Evolutionary conservation across 768 basidiomycete species (phyloP).

Genomic region (Mycena pura): DNA sequence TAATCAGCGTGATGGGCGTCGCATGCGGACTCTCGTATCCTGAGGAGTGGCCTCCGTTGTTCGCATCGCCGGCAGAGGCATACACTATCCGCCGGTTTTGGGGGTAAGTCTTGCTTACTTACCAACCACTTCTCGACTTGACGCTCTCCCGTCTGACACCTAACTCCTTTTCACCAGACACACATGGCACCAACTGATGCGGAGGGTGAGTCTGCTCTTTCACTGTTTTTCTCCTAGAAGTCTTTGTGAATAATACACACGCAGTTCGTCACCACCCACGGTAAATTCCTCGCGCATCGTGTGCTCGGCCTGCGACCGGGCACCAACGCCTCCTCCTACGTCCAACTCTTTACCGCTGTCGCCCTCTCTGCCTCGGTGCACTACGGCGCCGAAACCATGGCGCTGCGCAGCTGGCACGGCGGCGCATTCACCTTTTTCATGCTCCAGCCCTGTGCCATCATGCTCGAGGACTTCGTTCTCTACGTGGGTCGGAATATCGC

Average conservation of each 20-base stretch:
- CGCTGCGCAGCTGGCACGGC: conserved; percentile 11
- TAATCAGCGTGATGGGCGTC: conserved; percentile 26
- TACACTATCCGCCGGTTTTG: conserved; percentile 48
- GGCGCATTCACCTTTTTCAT: conserved; percentile 13
- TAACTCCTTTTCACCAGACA: too few species aligned
- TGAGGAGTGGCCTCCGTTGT: conserved; percentile 47
- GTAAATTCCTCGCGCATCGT: conserved; percentile 30
- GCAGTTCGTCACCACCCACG: conserved; percentile 37
- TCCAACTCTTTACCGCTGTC: conserved; percentile 44
- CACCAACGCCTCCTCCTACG: conserved; percentile 32
- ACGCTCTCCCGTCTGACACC: too few species aligned
- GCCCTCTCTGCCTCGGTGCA: conserved; percentile 43
- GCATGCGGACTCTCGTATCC: conserved; percentile 37
- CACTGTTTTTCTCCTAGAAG: not conserved
- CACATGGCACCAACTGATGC: conserved; percentile 20
- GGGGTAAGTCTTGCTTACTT: conserved; percentile 40
- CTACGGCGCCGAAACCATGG: conserved; percentile 38
- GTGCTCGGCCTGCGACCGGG: conserved; percentile 35
- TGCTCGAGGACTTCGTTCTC: conserved; percentile 11
- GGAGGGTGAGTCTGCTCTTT: not conserved
- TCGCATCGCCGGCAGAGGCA: conserved; percentile 39
- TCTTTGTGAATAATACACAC: too few species aligned
- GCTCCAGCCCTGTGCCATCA: conserved; percentile 16
- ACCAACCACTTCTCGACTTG: not conserved
- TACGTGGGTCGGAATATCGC: not conserved